Percentiles rank a stretch among this genome's conserved stretches.
Evolutionary conservation across 2,329 filamentous ascomycete genomes (phyloP).

Genomic region (Elsinoe fawcettii): DNA sequence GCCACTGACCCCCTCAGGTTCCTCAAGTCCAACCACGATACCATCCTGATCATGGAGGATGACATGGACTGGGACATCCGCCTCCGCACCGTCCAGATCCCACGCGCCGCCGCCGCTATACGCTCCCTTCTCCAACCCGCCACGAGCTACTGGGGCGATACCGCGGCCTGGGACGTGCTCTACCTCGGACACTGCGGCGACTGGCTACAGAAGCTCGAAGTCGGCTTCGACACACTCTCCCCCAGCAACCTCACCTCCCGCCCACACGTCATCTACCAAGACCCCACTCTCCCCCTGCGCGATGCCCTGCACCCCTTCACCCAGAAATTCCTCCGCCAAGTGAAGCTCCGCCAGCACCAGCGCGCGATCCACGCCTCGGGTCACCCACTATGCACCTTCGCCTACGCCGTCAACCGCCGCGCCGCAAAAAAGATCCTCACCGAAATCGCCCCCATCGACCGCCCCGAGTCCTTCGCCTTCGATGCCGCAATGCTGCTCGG

Average conservation of each 20-base stretch:
- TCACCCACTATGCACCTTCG: conserved; percentile 40
- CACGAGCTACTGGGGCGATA: conserved; percentile 33
- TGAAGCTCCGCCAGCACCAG: conserved; percentile 31
- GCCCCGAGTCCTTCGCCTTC: conserved; percentile 30
- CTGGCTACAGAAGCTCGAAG: conserved; percentile 15
- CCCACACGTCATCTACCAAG: conserved; percentile 27
- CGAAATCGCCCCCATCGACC: conserved; percentile 28
- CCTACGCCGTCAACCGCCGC: conserved; percentile 36
- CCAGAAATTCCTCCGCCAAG: conserved; percentile 29
- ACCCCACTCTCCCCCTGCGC: conserved; percentile 32
- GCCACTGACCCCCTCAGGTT: conserved; percentile 26
- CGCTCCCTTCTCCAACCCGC: conserved; percentile 26
- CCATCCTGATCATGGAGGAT: conserved; percentile 39
- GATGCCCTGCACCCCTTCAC: conserved; percentile 34
- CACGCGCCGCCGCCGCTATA: conserved; percentile 34
- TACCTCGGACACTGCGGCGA: conserved; percentile 39
- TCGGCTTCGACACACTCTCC: conserved; percentile 24
- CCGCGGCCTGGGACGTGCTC: conserved; percentile 32
- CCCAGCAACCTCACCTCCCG: conserved; percentile 23
- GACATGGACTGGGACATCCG: conserved; percentile 41
- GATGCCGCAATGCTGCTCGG: conserved; percentile 34
- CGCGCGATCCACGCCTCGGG: conserved; percentile 35
- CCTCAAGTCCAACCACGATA: conserved; percentile 35
- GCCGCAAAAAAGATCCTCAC: conserved; percentile 28
- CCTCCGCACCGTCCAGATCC: conserved; percentile 36